Conservation (phyloP, 2,329 filamentous ascomycete genomes). For the Xylaria sp. region DNA sequence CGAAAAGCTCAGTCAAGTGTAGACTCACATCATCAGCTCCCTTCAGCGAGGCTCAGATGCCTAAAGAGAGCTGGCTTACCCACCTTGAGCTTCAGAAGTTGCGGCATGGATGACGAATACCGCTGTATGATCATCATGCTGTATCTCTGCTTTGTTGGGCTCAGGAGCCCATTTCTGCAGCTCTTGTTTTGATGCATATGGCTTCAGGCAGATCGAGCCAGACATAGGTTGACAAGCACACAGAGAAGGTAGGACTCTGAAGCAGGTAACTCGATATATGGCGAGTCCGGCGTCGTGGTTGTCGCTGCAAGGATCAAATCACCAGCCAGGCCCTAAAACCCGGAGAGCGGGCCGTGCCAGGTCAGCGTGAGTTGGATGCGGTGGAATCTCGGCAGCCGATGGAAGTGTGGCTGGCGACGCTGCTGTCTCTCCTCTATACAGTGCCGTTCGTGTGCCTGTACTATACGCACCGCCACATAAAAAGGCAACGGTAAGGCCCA, state of each 20-base stretch:
- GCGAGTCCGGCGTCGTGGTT: constrained; percentile 24
- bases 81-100: constrained; percentile 13
- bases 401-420: constrained; percentile 15
- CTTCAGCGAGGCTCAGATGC: background rate
- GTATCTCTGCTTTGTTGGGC: constrained; percentile 5
- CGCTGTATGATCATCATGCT: background rate
- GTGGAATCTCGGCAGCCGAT: constrained; percentile 10
- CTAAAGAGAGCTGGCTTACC: background rate
- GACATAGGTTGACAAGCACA: background rate
- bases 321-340: constrained; percentile 12
- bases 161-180: background rate
- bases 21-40: constrained; percentile 22
- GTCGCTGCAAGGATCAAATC: constrained; percentile 26
- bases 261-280: constrained; percentile 13
- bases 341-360: constrained; percentile 32
- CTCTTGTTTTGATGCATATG: background rate
- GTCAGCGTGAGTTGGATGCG: constrained; percentile 14
- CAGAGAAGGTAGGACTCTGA: constrained; percentile 2
- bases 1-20: background rate
- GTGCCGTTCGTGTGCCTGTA: background rate
- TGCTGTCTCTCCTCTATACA: background rate
- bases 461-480: no score
- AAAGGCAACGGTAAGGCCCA: no score
- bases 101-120: constrained; percentile 19
- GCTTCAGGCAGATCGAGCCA: background rate